These are phyloP conservation scores for Termitomyces sp. DNA, from an alignment of 768 basidiomycete genomes.

Conservation along the genomic window DNA sequence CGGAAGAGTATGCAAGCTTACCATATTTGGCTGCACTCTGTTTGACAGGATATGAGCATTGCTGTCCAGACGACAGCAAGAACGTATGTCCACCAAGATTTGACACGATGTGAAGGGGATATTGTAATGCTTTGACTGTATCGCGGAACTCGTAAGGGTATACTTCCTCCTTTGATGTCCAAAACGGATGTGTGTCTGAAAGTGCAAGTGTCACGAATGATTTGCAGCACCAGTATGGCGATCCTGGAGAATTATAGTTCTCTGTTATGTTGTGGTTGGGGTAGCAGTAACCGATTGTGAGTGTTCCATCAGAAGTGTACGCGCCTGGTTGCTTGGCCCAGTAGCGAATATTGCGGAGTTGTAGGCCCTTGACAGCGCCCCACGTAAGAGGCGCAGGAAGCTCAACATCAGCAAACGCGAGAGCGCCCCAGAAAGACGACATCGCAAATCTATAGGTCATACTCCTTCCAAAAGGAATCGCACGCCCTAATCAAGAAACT, in stretches of 20 bases:
- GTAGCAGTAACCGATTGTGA: conserved; percentile 67
- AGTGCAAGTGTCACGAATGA: conserved; percentile 64
- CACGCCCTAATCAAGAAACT: conserved; percentile 43
- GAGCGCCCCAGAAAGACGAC: conserved; percentile 73
- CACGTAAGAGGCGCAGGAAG: conserved; percentile 66
- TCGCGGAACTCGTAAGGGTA: conserved; percentile 46
- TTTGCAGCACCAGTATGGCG: conserved; percentile 80
- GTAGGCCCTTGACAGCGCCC: conserved; percentile 71
- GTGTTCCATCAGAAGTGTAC: conserved; percentile 55
- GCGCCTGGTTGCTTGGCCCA: conserved; percentile 64
- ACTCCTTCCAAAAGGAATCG: conserved; percentile 70
- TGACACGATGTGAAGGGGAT: conserved; percentile 64
- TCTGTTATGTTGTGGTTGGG: conserved; percentile 73
- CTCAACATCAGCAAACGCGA: conserved; percentile 66
- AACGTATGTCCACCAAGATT: conserved; percentile 61
- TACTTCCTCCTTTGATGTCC: conserved; percentile 59
- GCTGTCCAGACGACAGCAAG: conserved; percentile 72
- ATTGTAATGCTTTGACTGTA: conserved; percentile 44
- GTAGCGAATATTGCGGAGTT: conserved; percentile 66
- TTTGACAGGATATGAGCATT: conserved; percentile 74
- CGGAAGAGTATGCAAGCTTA: conserved; percentile 71
- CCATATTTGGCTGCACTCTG: conserved; percentile 78
- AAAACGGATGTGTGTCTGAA: conserved; percentile 65
- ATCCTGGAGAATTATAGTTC: conserved; percentile 76
- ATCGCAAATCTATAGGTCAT: conserved; percentile 79